phyloP scores from a whole-genome alignment of 306 rosid genomes.

The Sophora flavescens region DNA sequence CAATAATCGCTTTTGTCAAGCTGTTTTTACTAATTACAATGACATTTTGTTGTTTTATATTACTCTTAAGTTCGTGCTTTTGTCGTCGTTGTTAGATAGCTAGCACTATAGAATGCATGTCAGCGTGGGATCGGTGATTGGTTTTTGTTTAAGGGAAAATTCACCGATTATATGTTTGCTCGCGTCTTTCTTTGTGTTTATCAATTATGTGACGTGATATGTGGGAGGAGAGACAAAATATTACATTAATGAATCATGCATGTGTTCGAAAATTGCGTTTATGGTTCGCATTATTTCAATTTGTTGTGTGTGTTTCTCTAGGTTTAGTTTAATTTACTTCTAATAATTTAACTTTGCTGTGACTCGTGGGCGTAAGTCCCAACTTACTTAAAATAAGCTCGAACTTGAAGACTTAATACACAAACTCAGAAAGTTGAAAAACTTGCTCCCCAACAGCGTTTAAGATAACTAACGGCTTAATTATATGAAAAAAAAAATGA shows the following conservation, averaged over 20 bases:
- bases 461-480: too few relatives aligned
- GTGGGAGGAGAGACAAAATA: not conserved
- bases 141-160: not conserved
- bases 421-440: too few relatives aligned
- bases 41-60: not conserved
- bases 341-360: too few relatives aligned
- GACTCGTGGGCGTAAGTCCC: too few relatives aligned
- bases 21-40: not conserved
- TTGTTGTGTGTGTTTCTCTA: not conserved
- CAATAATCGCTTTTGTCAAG: constrained; percentile 4
- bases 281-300: not conserved
- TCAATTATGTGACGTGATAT: not conserved
- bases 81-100: not conserved
- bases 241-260: not conserved
- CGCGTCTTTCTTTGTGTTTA: not conserved
- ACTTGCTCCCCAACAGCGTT: too few relatives aligned
- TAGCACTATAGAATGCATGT: not conserved
- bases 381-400: too few relatives aligned
- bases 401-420: too few relatives aligned
- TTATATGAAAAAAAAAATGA: too few relatives aligned
- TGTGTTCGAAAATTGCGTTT: not conserved
- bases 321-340: not conserved
- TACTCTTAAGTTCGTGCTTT: not conserved
- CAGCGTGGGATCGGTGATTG: constrained; percentile 35
- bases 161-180: not conserved